These are phyloP conservation scores for Scenedesmus sp. DNA, from an alignment of 163 green algal species.

Conservation along the genomic window DNA sequence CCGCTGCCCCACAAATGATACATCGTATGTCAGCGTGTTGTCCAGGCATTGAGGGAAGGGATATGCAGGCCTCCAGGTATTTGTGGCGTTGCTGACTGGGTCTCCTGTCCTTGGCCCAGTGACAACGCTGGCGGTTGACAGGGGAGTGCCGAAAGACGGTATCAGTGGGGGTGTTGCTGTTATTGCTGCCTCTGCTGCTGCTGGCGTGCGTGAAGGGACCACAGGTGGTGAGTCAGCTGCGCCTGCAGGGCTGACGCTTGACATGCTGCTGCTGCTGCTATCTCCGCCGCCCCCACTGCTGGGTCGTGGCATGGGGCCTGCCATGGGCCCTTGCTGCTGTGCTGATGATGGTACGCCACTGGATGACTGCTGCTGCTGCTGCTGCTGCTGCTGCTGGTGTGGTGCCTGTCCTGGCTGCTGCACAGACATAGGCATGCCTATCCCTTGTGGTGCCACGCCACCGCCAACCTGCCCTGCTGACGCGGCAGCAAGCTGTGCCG, in stretches of 20 bases:
- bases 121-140: not conserved
- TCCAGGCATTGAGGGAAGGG: conserved; percentile 40
- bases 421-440: not conserved
- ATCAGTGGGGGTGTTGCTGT: not conserved
- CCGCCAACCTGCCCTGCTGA: not conserved
- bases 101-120: not conserved
- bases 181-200: conserved; percentile 14
- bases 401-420: not conserved
- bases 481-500: not conserved
- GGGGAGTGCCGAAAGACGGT: not conserved
- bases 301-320: not conserved
- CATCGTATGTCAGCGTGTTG: conserved; percentile 43
- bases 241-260: not conserved
- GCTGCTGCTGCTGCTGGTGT: not conserved
- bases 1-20: conserved; percentile 38
- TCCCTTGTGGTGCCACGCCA: not conserved
- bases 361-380: not conserved
- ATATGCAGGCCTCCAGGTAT: not conserved
- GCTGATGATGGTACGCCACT: not conserved
- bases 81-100: not conserved
- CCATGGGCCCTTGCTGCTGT: not conserved
- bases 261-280: not conserved
- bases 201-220: not conserved
- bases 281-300: not conserved
- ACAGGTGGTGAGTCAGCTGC: not conserved